Evolutionary conservation across 306 rosid genomes (phyloP), one percentile per base, ranked within the genome.

Genomic region (Lathyrus aphaca): DNA sequence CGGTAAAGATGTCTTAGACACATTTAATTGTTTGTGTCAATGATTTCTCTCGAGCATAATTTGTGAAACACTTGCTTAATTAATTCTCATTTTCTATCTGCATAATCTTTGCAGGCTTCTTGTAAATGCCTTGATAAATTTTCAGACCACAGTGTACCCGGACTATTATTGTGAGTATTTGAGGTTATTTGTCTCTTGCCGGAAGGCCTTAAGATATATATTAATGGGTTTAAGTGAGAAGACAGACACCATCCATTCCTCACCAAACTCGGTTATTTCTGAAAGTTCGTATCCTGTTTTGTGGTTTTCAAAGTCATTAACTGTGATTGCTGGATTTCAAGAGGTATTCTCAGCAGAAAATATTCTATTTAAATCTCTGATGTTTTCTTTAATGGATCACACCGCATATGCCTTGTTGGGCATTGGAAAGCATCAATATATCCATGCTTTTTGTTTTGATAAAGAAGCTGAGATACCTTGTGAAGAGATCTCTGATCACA

Each of bases 261-360:
- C 76, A 21, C 79, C 75, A 29, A 53, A 37, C 66, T 54, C 55
- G n/a, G 64, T 82, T 60, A 74, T 84, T 67, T 86, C 75, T 68
- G 88, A 75, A 60, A 75, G 79, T 59, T 74, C 82, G 10, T 79
- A 74, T 74, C 88, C 94, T 68, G 68, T 76, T 80, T 46, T 80
- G 42, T 90, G 98, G 96, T 82, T 94, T 72, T 74, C 81, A 59
- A 90, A 90, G 85, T 94, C 98, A 35, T 72, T 85, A 54, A 73
- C 87, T 69, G 63, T 68, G 57, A 82, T 79, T 50, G 77, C 71
- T 75, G 86, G 86, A 71, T 74, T 84, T 77, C 82, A 76, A 78
- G 87, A 68, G 66, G 69, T 76, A 53, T 77, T 77, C 67, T 44
- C 85, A 39, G 80, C 77, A 57, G 80, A 83, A 73, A 74, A 65